Evolutionary conservation across 1,284 basidiomycete genomes (phyloP), one percentile per base, ranked within the genome.

Genomic region (Cystobasidium slooffiae): DNA sequence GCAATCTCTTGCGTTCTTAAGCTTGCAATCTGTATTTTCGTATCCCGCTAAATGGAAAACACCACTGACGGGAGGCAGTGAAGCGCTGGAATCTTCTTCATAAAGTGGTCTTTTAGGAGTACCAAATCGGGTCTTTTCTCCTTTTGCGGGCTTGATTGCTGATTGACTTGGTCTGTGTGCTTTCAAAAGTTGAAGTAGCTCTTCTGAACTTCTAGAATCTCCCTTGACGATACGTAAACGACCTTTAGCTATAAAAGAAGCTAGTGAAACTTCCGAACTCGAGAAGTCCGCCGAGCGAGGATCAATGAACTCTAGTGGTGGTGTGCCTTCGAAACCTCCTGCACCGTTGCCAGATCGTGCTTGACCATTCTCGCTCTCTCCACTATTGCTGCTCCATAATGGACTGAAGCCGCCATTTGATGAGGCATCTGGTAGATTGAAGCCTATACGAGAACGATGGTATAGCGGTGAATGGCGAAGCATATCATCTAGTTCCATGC

Each of bases 11-110:
- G 74, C 68, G 39, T 79, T 78, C 14, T 67, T 44, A 4, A 76
- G 49, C 49, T 53, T 58, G 49, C 78, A 79, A 4, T 63, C 66
- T 10, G 39, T 64, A 0, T 76, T 78, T 31, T 64, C 68, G 59
- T 79, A 79, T 9, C 77, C 76, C 5, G 78, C 78, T 52, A 79
- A 76, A 64, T 79, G 78, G 9, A 78, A 66, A 53, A 79, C 55
- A 12, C 78, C 78, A 16, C 75, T 75, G 2, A 79, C 75, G 8
- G 78, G 78, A 31, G 78, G 78, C n/a, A 79, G 74, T 20, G 73
- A 55, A 20, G 58, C 53, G 56, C 55, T 63, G 64, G 75, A 43
- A 69, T 75, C 49, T 63, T 70, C 24, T 18, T 52, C 37, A 18
- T 68, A 65, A 44, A 75, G 76, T 4, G 76, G 75, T 16, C 76